Evolutionary conservation across 768 basidiomycete species (phyloP).

Genomic region (Cystofilobasidium bisporidii): DNA sequence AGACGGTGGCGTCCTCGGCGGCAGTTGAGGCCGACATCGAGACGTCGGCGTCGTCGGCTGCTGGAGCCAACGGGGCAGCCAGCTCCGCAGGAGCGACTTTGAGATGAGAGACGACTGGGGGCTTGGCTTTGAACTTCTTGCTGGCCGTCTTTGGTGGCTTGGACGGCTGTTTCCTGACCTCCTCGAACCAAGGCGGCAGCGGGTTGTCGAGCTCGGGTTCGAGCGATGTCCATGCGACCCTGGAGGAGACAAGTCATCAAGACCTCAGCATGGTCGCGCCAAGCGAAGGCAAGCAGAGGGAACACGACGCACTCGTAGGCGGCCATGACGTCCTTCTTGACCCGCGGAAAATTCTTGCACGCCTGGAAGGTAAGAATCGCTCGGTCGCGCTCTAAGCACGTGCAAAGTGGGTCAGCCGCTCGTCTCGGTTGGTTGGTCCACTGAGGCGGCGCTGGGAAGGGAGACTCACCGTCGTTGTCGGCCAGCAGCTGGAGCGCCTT

Average conservation of each 20-base stretch:
- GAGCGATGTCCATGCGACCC: background rate
- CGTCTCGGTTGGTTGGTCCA: too few species aligned
- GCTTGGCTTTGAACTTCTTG: background rate
- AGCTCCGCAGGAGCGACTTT: too few species aligned
- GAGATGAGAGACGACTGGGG: too few species aligned
- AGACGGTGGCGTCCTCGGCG: too few species aligned
- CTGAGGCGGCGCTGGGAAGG: too few species aligned
- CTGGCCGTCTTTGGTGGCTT: background rate
- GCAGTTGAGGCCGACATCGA: too few species aligned
- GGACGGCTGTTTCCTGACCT: background rate
- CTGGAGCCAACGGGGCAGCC: too few species aligned
- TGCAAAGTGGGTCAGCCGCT: too few species aligned
- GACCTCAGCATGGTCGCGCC: background rate
- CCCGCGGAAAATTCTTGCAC: background rate
- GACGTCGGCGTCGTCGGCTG: too few species aligned
- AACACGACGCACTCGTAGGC: background rate
- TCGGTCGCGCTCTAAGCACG: background rate
- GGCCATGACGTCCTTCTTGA: background rate
- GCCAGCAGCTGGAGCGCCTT: conserved; percentile 57
- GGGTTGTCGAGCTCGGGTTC: background rate
- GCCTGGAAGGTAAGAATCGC: background rate
- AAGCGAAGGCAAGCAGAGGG: background rate
- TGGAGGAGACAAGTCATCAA: background rate
- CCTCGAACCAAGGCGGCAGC: background rate
- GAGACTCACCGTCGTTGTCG: conserved; percentile 52